Conservation (phyloP, 495 filamentous ascomycete genomes). For the Xylaria grammica region DNA sequence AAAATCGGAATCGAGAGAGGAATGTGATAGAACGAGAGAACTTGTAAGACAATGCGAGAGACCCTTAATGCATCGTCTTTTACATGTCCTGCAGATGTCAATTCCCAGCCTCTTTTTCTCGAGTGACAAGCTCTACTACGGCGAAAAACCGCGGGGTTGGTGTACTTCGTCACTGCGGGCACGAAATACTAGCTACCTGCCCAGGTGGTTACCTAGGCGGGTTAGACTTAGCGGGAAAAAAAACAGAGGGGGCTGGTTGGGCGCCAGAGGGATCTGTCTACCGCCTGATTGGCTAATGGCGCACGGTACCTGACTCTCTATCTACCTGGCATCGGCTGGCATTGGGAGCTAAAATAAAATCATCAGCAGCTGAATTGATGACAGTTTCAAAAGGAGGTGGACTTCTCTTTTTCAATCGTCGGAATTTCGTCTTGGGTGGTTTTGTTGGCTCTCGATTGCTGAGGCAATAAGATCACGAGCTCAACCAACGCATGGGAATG, state of each 20-base stretch:
- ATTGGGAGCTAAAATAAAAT: conserved; percentile 10
- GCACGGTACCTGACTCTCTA: conserved; percentile 7
- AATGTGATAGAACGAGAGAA: conserved; percentile 11
- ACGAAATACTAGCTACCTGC: too few relatives aligned
- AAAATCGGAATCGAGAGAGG: conserved; percentile 6
- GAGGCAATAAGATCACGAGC: conserved; percentile 12
- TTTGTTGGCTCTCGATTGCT: conserved; percentile 17
- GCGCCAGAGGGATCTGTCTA: conserved; percentile 27
- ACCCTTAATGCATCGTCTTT: conserved; percentile 38
- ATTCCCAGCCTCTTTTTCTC: conserved; percentile 37
- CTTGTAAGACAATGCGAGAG: conserved; percentile 26
- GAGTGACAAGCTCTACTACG: conserved; percentile 25
- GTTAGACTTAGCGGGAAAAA: conserved; percentile 23
- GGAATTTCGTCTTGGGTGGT: background rate
- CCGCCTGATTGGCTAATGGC: conserved; percentile 12
- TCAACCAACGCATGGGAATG: conserved; percentile 17
- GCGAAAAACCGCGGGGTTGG: conserved; percentile 41
- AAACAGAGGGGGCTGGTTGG: conserved; percentile 41
- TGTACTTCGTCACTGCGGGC: conserved; percentile 16
- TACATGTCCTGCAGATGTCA: conserved; percentile 26
- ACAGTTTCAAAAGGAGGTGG: conserved; percentile 16
- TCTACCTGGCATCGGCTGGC: too few relatives aligned
- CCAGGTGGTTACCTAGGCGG: too few relatives aligned
- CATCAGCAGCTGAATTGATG: conserved; percentile 5
- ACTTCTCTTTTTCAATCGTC: conserved; percentile 23